Evolutionary conservation across 306 rosid genomes (phyloP), one percentile per base, ranked within the genome.

Genomic region (Echinosophora koreensis): DNA sequence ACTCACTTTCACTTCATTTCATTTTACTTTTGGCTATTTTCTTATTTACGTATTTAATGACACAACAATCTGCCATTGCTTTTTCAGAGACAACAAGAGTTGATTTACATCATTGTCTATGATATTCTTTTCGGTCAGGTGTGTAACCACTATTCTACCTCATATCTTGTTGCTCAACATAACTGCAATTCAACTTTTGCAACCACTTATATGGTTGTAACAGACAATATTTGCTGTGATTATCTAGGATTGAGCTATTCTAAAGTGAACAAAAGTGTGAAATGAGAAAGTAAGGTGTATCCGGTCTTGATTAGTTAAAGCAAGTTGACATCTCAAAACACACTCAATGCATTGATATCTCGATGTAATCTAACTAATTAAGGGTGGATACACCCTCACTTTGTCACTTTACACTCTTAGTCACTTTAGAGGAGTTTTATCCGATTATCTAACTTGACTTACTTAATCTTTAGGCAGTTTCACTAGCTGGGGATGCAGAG

Each of bases 91-190:
- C 98, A 88, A 69, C 83, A 73, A 66, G 97, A 92, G 70, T 84
- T 95, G 85, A 59, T 95, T 35, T 89, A 89, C 82, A 80, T 95
- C 13, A 85, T 90, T 77, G 74, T 81, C 66, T 95, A 92, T 71
- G 99, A 95, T 77, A 89, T 95, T 71, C 97, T 95, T 77, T 90
- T 95, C 18, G 97, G 97, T 28, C 87, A 92, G 94, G 99, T 44
- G 4, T 42, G 49, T 42, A 8, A 44, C 4, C 1, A 44, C 11
- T 0, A 22, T 13, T 44, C n/a, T 44, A 44, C 6, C 3, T 58
- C 39, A 71, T 71, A 16, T 11, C 17, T 69, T 27, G n/a, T 71
- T 61, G 9, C 30, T 39, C 15, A 12, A 47, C 14, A n/a, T 8
- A 28, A 4, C 3, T 56, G 8, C 13, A 57, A 44, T 22, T 34